A percentile compares a stretch with the other conserved stretches of the same genome.
Evolutionary conservation across 208 protist genomes (phyloP).

Genomic region (Trypanosomatidae sp.): DNA sequence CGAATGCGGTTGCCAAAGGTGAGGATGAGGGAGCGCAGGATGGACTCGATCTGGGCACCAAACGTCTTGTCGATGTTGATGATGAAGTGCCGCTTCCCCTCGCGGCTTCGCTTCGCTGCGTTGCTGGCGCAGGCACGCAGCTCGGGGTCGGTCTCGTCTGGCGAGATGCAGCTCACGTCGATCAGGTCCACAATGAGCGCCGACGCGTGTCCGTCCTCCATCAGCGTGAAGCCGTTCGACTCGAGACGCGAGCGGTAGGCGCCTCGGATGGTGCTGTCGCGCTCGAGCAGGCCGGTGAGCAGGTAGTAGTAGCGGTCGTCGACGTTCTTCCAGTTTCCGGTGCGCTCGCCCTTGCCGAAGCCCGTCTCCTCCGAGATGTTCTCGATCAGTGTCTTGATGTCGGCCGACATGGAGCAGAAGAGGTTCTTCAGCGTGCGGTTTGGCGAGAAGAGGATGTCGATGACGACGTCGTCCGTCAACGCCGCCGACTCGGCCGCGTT

Average conservation of each 20-base stretch:
- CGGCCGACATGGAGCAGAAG: constrained; percentile 63
- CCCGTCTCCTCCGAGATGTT: constrained; percentile 21
- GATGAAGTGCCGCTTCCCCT: constrained; percentile 52
- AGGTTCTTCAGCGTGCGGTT: constrained; percentile 80
- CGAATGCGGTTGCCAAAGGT: constrained; percentile 73
- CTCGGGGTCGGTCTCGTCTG: constrained; percentile 45
- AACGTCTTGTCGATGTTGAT: constrained; percentile 92
- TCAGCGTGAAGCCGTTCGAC: constrained; percentile 66
- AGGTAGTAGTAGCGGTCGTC: constrained; percentile 80
- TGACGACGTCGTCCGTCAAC: constrained; percentile 43
- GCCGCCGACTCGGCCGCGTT: constrained; percentile 22
- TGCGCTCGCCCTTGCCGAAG: constrained; percentile 18
- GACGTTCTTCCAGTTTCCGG: constrained; percentile 51
- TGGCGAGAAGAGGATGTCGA: constrained; percentile 78
- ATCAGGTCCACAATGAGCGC: constrained; percentile 76
- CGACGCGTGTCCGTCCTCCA: constrained; percentile 68
- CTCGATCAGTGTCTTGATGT: constrained; percentile 48
- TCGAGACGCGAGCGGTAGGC: constrained; percentile 56
- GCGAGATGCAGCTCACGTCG: constrained; percentile 52
- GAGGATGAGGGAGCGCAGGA: constrained; percentile 66
- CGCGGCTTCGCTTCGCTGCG: constrained; percentile 4
- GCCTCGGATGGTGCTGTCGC: constrained; percentile 44
- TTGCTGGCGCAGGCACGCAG: constrained; percentile 26
- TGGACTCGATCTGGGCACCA: constrained; percentile 72
- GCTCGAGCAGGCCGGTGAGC: constrained; percentile 58